phyloP scores from a whole-genome alignment of 805 yeast species.

The Metschnikowia arizonensis region DNA sequence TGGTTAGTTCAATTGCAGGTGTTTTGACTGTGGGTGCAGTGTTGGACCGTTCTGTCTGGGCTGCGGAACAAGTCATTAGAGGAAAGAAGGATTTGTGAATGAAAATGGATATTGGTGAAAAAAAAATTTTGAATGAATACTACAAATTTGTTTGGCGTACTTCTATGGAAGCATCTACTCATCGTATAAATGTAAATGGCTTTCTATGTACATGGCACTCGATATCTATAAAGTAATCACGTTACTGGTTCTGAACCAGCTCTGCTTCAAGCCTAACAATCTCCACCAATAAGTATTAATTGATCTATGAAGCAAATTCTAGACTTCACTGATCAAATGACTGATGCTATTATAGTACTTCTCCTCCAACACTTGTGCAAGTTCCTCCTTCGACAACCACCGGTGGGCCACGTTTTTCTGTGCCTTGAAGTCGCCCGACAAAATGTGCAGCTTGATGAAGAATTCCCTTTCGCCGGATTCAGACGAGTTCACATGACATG shows the following conservation, averaged over 20 bases:
- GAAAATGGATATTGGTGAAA: no score
- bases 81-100: constrained; percentile 54
- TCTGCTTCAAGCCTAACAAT: not conserved
- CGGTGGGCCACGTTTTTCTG: constrained; percentile 48
- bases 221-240: not conserved
- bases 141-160: no score
- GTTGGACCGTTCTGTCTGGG: constrained; percentile 82
- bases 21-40: constrained; percentile 89
- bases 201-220: constrained; percentile 10
- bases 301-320: constrained; percentile 6
- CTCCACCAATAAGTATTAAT: not conserved
- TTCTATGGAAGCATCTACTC: no score
- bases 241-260: not conserved
- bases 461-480: constrained; percentile 47
- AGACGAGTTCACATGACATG: constrained; percentile 53
- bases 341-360: constrained; percentile 55
- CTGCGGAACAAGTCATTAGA: constrained; percentile 73
- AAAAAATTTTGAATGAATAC: not conserved
- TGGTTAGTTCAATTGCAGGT: constrained; percentile 88
- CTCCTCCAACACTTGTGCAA: constrained; percentile 46
- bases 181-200: no score
- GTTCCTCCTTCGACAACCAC: constrained; percentile 86
- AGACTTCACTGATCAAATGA: constrained; percentile 44
- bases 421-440: constrained; percentile 71
- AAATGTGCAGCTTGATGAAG: constrained; percentile 78